Base-by-base conservation (phyloP, 768 basidiomycete species). In the Boletellus emodensis region DNA sequence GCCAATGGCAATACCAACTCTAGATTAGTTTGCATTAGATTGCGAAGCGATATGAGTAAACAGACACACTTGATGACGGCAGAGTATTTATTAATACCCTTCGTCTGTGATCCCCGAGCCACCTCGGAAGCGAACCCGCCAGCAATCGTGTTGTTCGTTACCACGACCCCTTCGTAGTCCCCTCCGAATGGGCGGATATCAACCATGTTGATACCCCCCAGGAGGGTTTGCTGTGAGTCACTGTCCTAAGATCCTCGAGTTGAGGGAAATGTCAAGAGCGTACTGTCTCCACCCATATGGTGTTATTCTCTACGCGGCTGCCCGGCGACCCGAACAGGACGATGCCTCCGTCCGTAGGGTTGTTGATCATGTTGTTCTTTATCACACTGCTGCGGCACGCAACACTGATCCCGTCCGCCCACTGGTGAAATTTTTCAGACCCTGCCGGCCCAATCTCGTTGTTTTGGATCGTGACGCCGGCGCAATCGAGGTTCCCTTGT, bases 361-460 rank as follows among this genome's bases (percentile, higher is more conserved):
- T 81, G 54, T 81, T 74, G 41, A 91, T 70, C 72, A 80, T 75
- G 66, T 90, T 91, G 53, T 84, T 81, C 54, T 75, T 78, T 32
- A 90, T 72, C 33, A 80, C 51, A 51, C 78, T 75, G 61, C 83
- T 80, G 54, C 66, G 70, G 62, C 88, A 91, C 54, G 80, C 81
- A 45, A 90, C 63, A 56, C 85, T 87, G 59, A 91, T 84, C 5
- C 89, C 89, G 61, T 90, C 89, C 1, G 89, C 87, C 89, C 88
- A 91, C 63, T 88, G 69, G 52, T 82, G 78, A 60, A 78, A 87
- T 5, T 57, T 53, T 50, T 86, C 82, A 7, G 74, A 72, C 7
- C 89, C 88, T 52, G 85, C 84, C 2, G 88, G 88, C 3, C 87
- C 90, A 38, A 93, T 83, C 55, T 91, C 87, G 58, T 94, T 93